Evolutionary conservation across 805 yeast genomes (phyloP).

Genomic region (Pichia nakasei): DNA sequence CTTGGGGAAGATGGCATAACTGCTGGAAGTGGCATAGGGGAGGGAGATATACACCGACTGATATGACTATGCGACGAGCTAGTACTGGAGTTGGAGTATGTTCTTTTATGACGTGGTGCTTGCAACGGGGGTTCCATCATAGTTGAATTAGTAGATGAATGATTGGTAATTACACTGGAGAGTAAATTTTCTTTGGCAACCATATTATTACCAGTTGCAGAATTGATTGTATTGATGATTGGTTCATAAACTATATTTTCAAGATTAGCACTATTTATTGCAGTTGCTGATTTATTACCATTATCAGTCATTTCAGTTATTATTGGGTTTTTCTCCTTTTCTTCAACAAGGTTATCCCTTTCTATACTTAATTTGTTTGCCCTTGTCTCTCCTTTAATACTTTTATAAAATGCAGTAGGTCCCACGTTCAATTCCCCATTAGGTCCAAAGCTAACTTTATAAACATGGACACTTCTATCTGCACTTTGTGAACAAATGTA

Average conservation of each 20-base stretch:
- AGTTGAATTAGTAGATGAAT: conserved; percentile 5
- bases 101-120: conserved; percentile 30
- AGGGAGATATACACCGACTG: conserved; percentile 22
- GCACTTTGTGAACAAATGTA: conserved; percentile 83
- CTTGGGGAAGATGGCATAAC: conserved; percentile 31
- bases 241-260: background rate
- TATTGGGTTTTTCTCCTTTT: background rate
- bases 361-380: no score
- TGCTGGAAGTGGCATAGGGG: conserved; percentile 35
- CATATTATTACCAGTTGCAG: background rate
- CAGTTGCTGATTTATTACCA: no score
- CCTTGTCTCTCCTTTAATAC: conserved; percentile 42
- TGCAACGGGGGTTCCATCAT: conserved; percentile 26
- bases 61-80: conserved; percentile 23
- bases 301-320: background rate
- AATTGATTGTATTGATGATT: background rate
- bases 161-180: background rate
- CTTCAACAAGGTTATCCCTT: background rate
- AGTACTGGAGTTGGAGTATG: conserved; percentile 32
- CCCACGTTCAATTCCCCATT: conserved; percentile 25
- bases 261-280: conserved; percentile 5
- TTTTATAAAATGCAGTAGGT: conserved; percentile 38
- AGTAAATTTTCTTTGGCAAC: background rate
- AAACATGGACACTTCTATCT: conserved; percentile 75
- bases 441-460: conserved; percentile 30